Evolutionary conservation across 2,329 filamentous ascomycete species (phyloP), one percentile per base, ranked within the genome.

Genomic region (Dactylellina leptospora): DNA sequence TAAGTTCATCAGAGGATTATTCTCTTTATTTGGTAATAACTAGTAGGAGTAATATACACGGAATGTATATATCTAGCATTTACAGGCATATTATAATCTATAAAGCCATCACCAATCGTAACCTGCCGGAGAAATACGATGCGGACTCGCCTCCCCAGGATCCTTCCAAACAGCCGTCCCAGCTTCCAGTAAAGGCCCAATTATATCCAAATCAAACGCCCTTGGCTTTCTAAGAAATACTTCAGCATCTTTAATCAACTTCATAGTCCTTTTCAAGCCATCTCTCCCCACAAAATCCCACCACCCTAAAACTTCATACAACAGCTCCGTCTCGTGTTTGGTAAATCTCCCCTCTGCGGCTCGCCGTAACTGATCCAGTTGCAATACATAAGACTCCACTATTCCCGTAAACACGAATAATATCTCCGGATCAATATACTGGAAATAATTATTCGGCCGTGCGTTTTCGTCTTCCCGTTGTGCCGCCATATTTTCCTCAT

Each of bases 381-480:
- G 61, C 25, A 48, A 66, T 11, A 23, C 51, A 9, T 56, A 66
- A n/a, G 51, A 50, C 20, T 58, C 51, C 18, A 66, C 61, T n/a
- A 55, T 18, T 2, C 18, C 51, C 2, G 13, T 8, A 2, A 66
- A 16, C 1, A 51, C 13, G 11, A 44, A 25, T 23, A 66, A 16
- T 2, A 13, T 4, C n/a, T 44, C 30, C 1, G 28, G 16, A 36
- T 66, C 42, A 18, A 55, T 58, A n/a, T 44, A 66, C 16, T 58
- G 51, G 16, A 66, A 66, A 20, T 51, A 66, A 1, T 44, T 58
- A 6, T 22, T 10, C 20, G 59, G 59, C 48, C n/a, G n/a, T 10
- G 30, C 11, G 11, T 45, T 36, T 13, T 45, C 27, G 10, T 63
- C 48, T 4, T 51, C 58, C 3, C 33, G 28, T 5, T 11, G 36